phyloP scores from a whole-genome alignment of 768 basidiomycete genomes.

The Lactarius hengduanensis region DNA sequence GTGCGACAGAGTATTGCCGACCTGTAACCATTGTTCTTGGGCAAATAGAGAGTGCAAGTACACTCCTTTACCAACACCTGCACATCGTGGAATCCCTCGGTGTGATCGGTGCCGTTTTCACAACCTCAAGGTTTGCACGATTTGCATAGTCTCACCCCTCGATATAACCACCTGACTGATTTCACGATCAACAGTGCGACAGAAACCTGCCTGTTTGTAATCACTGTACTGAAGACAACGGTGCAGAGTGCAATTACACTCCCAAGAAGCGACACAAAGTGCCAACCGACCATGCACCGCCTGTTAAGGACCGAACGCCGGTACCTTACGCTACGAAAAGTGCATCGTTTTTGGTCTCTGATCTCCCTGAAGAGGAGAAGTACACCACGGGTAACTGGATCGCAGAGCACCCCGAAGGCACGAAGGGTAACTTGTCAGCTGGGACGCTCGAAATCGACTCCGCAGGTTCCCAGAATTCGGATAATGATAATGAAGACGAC shows the following conservation, averaged over 20 bases:
- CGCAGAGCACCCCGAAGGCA: conserved; percentile 28
- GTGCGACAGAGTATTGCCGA: conserved; percentile 71
- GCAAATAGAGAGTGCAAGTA: conserved; percentile 64
- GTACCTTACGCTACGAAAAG: conserved; percentile 47
- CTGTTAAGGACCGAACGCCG: conserved; percentile 39
- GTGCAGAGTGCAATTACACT: conserved; percentile 64
- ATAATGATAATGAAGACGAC: conserved; percentile 29
- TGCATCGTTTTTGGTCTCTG: conserved; percentile 49
- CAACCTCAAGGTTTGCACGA: conserved; percentile 58
- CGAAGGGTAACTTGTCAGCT: conserved; percentile 19
- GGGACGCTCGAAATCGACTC: conserved; percentile 24
- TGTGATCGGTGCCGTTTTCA: conserved; percentile 67
- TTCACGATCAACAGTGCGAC: conserved; percentile 51
- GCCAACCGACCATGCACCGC: conserved; percentile 41
- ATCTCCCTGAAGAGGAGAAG: conserved; percentile 39
- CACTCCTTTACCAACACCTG: conserved; percentile 71
- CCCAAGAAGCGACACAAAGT: conserved; percentile 67
- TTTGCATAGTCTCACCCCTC: conserved; percentile 14
- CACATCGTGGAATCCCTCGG: conserved; percentile 70
- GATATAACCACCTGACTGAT: conserved; percentile 13
- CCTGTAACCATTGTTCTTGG: conserved; percentile 72
- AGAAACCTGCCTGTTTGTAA: conserved; percentile 70
- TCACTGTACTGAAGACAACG: conserved; percentile 55
- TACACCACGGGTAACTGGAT: conserved; percentile 30
- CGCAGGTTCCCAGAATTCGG: conserved; percentile 25